Conservation (phyloP, 2,329 filamentous ascomycete genomes). For the Tolypocladium cylindrosporum region DNA sequence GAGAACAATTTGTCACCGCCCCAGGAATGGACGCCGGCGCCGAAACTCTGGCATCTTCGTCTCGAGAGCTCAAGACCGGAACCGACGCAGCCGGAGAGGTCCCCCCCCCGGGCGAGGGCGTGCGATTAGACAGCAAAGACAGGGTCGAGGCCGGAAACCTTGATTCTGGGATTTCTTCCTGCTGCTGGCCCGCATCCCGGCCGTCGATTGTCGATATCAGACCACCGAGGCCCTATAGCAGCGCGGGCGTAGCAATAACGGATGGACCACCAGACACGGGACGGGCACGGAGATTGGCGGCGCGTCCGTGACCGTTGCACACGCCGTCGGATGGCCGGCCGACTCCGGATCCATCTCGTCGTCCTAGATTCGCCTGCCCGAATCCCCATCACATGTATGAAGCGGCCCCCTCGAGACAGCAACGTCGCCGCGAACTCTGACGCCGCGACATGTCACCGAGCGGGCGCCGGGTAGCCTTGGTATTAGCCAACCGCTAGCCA, state of each 20-base stretch:
- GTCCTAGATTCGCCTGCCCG: background rate
- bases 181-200: background rate
- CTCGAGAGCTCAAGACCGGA: background rate
- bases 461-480: background rate
- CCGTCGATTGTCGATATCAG: background rate
- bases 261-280: background rate
- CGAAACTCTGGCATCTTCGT: background rate
- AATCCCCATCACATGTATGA: background rate
- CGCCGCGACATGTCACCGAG: background rate
- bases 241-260: background rate
- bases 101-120: background rate
- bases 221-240: background rate
- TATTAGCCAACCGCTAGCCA: background rate
- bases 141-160: background rate
- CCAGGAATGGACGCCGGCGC: background rate
- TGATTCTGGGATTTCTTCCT: background rate
- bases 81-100: background rate
- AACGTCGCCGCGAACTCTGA: background rate
- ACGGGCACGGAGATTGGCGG: background rate
- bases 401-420: background rate
- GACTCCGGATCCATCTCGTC: background rate
- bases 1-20: background rate
- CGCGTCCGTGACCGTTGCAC: background rate
- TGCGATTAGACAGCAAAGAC: background rate
- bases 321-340: background rate